Base-by-base conservation (phyloP, 257 asterid genomes). In the Solanum chmielewskii region DNA sequence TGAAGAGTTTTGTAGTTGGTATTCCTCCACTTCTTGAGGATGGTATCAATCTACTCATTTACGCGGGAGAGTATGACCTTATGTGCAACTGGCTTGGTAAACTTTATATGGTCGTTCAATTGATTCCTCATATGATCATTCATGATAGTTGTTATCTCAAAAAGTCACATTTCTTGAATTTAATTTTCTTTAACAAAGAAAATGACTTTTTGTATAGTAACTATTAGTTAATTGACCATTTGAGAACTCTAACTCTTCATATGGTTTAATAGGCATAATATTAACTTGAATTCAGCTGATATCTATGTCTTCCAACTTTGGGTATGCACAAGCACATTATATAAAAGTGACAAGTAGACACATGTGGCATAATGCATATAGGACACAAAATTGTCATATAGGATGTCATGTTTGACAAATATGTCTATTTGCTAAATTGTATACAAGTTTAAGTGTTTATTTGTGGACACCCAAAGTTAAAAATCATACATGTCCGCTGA, bases 1-100 rank as follows among this genome's bases (percentile, higher is more conserved):
- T 93, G 94, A 91, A 91, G 74, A 92, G 90, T 87, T 92, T 90
- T 66, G 94, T 91, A 88, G 93, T 90, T 2, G 95, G 93, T 73
- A 92, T 93, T 60, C 95, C 96, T 77, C 20, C 92, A 62, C 89
- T 93, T 33, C 71, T 93, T 27, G 95, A 93, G 86, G 93, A 93
- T 86, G 95, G 95, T 20, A 92, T 93, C 91, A 91, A 91, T 16
- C n/a, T 92, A 27, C 94, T 93, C 6, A 86, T 92, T 2, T 93
- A 93, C 35, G 96, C 94, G 8, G 96, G 95, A 39, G 95, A 93
- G 83, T 93, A 91, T 88, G 96, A 93, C 88, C 91, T 93, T 87
- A 92, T 93, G 35, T 93, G 96, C 92, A 83, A 83, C 86, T 60
- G 86, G 86, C 76, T 83, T 12, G 86, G 86, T 83, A 62, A 33